Percentiles rank a stretch among this genome's conserved stretches.
These are phyloP conservation scores for Dalbergia cultrata DNA, from an alignment of 306 rosid species.

Conservation along the genomic window DNA sequence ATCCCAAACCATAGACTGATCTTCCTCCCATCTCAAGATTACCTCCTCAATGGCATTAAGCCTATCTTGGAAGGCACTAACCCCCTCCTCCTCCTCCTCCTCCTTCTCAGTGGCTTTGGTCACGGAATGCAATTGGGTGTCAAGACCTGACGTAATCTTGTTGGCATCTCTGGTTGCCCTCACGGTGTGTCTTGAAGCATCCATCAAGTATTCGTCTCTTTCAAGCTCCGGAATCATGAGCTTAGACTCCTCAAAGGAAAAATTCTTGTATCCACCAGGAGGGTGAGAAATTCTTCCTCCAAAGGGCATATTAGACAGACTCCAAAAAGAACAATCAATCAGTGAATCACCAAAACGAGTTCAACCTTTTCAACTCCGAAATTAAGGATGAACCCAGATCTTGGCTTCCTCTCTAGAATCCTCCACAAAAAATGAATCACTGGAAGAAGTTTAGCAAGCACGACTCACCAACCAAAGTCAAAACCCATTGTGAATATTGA, in stretches of 20 bases:
- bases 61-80: conserved; percentile 52
- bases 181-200: conserved; percentile 71
- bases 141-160: conserved; percentile 76
- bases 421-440: conserved; percentile 13
- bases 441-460: conserved; percentile 12
- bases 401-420: conserved; percentile 29
- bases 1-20: conserved; percentile 84
- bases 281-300: too few relatives aligned
- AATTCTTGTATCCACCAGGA: too few relatives aligned
- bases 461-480: conserved; percentile 25
- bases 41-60: conserved; percentile 66
- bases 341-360: conserved; percentile 8
- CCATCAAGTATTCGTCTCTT: conserved; percentile 75
- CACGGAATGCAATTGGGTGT: conserved; percentile 63
- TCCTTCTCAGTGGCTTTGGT: conserved; percentile 45
- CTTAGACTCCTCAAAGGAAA: conserved; percentile 60
- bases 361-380: conserved; percentile 36
- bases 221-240: conserved; percentile 61
- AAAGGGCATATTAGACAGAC: conserved; percentile 31
- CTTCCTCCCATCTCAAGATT: conserved; percentile 78
- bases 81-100: conserved; percentile 45
- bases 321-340: conserved; percentile 8
- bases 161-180: conserved; percentile 68
- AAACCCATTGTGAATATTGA: background rate
- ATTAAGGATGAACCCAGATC: conserved; percentile 6